phyloP scores from a whole-genome alignment of 2,329 filamentous ascomycete species.

The Fusarium abutilonis region DNA sequence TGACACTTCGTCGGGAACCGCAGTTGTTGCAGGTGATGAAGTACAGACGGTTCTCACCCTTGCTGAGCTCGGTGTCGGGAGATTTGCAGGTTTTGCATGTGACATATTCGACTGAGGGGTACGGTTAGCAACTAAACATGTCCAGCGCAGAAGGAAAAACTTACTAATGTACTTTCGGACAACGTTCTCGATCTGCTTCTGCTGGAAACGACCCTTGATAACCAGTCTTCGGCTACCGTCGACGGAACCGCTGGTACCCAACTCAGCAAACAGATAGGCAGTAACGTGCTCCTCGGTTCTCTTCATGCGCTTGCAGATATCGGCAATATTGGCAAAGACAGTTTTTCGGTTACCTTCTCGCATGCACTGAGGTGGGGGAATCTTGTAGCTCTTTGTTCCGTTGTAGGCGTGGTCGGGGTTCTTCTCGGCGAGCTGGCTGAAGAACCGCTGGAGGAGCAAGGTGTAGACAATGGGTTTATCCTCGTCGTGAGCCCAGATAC shows the following conservation, averaged over 20 bases:
- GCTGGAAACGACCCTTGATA: slow-evolving; percentile 99
- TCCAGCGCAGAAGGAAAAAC: slow-evolving; percentile 47
- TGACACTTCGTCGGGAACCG: slow-evolving; percentile 85
- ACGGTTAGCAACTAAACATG: slow-evolving; percentile 45
- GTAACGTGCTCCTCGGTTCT: slow-evolving; percentile 97
- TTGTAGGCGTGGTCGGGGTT: slow-evolving; percentile 94
- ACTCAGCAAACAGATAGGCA: slow-evolving; percentile 94
- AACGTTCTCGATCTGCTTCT: slow-evolving; percentile 99
- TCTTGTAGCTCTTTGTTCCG: slow-evolving; percentile 97
- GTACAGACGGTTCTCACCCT: slow-evolving; percentile 98
- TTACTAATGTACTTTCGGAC: slow-evolving; percentile 92
- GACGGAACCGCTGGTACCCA: slow-evolving; percentile 96
- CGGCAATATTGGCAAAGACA: slow-evolving; percentile 98
- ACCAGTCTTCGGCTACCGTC: slow-evolving; percentile 92
- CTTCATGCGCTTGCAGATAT: slow-evolving; percentile 99
- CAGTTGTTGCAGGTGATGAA: slow-evolving; percentile 96
- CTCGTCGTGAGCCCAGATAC: slow-evolving; percentile 88
- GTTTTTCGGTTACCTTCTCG: slow-evolving; percentile 99
- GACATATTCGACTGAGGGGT: slow-evolving; percentile 82
- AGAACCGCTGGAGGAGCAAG: slow-evolving; percentile 89
- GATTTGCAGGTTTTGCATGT: slow-evolving; percentile 98
- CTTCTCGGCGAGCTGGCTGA: slow-evolving; percentile 91
- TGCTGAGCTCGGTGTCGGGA: slow-evolving; percentile 94
- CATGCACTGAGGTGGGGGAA: slow-evolving; percentile 96
- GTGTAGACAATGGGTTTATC: slow-evolving; percentile 83